A percentile compares a stretch with the other conserved stretches of the same genome.
phyloP scores from a whole-genome alignment of 179 eudicot species.

The Beta macrorhiza region DNA sequence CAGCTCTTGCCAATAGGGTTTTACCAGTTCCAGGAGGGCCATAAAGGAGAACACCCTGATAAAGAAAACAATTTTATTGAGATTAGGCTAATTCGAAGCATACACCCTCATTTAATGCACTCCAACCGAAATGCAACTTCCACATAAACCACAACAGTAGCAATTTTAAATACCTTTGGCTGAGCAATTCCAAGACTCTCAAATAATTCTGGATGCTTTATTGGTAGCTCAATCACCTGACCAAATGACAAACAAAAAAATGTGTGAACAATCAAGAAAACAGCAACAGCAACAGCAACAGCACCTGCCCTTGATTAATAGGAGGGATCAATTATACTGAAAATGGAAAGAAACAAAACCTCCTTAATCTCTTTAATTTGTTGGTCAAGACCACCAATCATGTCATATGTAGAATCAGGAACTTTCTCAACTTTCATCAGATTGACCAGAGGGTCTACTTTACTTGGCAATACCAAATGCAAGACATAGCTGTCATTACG shows the following conservation, averaged over 20 bases:
- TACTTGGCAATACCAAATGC: conserved; percentile 77
- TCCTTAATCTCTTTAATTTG: conserved; percentile 95
- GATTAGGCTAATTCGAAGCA: background rate
- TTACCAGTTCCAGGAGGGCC: conserved; percentile 97
- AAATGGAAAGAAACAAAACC: conserved; percentile 35
- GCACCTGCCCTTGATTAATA: too few species aligned
- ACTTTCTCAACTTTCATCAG: conserved; percentile 97
- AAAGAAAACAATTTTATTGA: background rate
- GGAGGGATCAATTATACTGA: background rate
- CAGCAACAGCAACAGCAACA: background rate
- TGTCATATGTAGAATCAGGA: conserved; percentile 91
- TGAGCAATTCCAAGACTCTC: conserved; percentile 96
- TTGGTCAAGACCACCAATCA: conserved; percentile 95
- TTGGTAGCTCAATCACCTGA: conserved; percentile 91
- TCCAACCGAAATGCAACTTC: background rate
- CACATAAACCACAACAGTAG: background rate
- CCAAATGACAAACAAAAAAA: background rate
- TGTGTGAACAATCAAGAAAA: background rate
- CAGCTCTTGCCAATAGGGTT: conserved; percentile 83
- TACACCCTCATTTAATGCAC: background rate
- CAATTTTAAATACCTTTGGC: conserved; percentile 57
- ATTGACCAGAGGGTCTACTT: conserved; percentile 88
- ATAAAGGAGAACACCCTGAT: conserved; percentile 80
- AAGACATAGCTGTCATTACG: conserved; percentile 83
- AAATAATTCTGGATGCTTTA: conserved; percentile 86